These are phyloP conservation scores for Magnusiomyces tetraspermus DNA, from an alignment of 1,139 yeast genomes.

Conservation along the genomic window DNA sequence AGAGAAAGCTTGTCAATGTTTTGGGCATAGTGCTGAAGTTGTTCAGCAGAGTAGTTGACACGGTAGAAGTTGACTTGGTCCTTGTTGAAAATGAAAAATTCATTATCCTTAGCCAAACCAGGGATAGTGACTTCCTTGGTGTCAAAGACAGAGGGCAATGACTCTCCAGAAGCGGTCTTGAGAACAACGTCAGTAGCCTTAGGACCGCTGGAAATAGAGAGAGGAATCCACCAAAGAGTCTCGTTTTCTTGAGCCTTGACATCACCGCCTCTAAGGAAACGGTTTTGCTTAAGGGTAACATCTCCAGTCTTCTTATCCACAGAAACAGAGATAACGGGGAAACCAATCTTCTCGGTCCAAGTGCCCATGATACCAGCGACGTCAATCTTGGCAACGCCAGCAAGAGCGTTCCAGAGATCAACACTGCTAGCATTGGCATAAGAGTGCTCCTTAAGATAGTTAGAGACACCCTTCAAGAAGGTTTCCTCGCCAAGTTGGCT, in stretches of 20 bases:
- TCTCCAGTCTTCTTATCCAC: constrained; percentile 31
- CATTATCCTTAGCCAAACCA: constrained; percentile 26
- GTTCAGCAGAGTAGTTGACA: constrained; percentile 48
- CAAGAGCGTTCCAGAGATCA: constrained; percentile 71
- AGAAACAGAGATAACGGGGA: constrained; percentile 62
- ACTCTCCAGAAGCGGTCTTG: constrained; percentile 13
- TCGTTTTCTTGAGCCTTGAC: constrained; percentile 39
- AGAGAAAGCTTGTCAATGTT: constrained; percentile 41
- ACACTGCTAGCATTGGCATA: constrained; percentile 70
- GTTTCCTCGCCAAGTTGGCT: constrained; percentile 56
- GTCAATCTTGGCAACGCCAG: constrained; percentile 66
- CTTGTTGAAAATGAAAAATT: constrained; percentile 55
- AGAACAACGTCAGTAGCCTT: constrained; percentile 15
- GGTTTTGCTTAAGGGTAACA: constrained; percentile 23
- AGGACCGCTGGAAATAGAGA: constrained; percentile 40
- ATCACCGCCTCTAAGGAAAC: constrained; percentile 51
- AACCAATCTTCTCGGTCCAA: constrained; percentile 81
- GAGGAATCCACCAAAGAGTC: constrained; percentile 71
- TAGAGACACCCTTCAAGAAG: constrained; percentile 62
- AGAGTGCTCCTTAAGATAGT: constrained; percentile 58
- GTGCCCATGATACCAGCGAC: constrained; percentile 62
- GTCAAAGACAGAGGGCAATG: constrained; percentile 15
- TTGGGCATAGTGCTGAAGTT: constrained; percentile 35
- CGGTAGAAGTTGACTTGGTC: constrained; percentile 58
- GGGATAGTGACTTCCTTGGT: constrained; percentile 21